phyloP scores from a whole-genome alignment of 495 filamentous ascomycete genomes.

The Aspergillus cavernicola region DNA sequence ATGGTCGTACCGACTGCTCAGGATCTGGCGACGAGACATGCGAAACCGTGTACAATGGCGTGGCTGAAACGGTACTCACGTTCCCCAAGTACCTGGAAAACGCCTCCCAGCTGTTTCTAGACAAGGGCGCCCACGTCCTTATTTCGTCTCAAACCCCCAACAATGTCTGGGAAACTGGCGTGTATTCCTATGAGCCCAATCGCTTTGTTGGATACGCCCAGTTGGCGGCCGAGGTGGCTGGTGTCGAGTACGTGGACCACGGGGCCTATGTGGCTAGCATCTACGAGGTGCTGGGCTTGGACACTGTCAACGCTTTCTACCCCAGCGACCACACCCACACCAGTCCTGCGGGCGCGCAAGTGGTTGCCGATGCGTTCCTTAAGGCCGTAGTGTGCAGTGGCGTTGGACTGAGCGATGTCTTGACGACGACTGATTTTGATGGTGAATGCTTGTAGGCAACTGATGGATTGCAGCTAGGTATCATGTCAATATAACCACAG shows the following conservation, averaged over 20 bases:
- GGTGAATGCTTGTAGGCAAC: constrained; percentile 26
- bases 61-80: constrained; percentile 52
- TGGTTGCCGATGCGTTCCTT: constrained; percentile 58
- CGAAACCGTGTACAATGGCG: constrained; percentile 46
- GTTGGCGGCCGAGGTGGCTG: constrained; percentile 42
- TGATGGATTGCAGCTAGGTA: neutral
- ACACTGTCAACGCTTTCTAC: constrained; percentile 48
- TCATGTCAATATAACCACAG: neutral
- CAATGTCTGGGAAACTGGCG: constrained; percentile 57
- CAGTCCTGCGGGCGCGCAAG: constrained; percentile 52
- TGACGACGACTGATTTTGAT: constrained; percentile 28
- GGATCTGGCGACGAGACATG: constrained; percentile 55
- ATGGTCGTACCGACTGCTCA: constrained; percentile 56
- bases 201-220: constrained; percentile 58
- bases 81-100: constrained; percentile 56
- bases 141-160: constrained; percentile 60
- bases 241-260: constrained; percentile 59
- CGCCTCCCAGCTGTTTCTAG: constrained; percentile 47
- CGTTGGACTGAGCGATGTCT: constrained; percentile 30
- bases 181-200: constrained; percentile 35
- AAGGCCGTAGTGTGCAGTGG: constrained; percentile 51
- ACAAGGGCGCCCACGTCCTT: constrained; percentile 62
- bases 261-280: constrained; percentile 51
- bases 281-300: constrained; percentile 45
- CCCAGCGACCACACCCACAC: constrained; percentile 66